Conservation (phyloP, 768 basidiomycete species). For the Suillus weaverae region DNA sequence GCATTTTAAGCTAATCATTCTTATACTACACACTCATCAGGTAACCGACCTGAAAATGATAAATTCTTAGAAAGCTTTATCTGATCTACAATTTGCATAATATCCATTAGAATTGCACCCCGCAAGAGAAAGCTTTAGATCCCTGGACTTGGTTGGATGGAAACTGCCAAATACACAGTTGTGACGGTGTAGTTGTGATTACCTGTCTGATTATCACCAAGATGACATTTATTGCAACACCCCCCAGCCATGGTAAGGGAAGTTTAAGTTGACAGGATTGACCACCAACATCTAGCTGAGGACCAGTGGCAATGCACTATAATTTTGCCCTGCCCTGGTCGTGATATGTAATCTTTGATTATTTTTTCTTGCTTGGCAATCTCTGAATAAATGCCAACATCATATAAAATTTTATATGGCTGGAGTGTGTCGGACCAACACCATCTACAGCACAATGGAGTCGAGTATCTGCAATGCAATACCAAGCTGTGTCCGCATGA, state of each 20-base stretch:
- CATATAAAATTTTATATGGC: neutral
- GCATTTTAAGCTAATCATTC: too few relatives aligned
- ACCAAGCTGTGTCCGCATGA: neutral
- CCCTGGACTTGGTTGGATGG: neutral
- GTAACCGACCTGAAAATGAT: too few relatives aligned
- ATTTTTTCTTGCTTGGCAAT: neutral
- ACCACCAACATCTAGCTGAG: neutral
- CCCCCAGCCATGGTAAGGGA: neutral
- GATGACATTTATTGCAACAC: neutral
- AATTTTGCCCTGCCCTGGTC: neutral
- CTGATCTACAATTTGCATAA: neutral
- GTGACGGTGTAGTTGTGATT: neutral
- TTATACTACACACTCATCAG: too few relatives aligned
- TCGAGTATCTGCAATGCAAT: neutral
- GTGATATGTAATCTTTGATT: neutral
- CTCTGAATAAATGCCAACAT: neutral
- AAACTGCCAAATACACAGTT: neutral
- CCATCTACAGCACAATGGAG: neutral
- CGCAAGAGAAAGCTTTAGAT: neutral
- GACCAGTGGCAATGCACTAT: neutral
- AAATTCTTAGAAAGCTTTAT: neutral
- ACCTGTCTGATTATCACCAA: neutral
- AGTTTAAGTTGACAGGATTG: neutral
- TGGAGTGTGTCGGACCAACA: neutral
- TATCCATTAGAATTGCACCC: neutral